Base-by-base conservation (phyloP, 2,329 filamentous ascomycete species). In the Stachybotrys chartarum region DNA sequence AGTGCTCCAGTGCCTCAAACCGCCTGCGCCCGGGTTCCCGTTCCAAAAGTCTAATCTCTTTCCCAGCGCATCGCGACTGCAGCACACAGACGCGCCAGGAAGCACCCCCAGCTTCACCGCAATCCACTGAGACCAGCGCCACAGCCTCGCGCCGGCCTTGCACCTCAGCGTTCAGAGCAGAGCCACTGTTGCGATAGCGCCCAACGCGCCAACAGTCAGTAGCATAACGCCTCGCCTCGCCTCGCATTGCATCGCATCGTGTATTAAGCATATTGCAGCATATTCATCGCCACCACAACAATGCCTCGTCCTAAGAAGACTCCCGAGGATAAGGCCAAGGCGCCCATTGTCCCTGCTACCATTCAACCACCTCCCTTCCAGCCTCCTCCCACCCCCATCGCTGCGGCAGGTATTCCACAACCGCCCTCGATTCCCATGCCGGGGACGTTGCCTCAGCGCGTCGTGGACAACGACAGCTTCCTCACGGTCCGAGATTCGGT, bases 401-500 rank as follows among this genome's bases (percentile, higher is more conserved):
- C 24, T 24, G 24, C 60, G 18, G 50, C 52, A 50, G 56, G 61
- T 35, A 55, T 17, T 55, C 58, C 59, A 45, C 57, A 52, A 39
- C 55, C 57, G 42, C 55, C 53, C 35, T 35, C 49, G 16, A 7
- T 52, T 12, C 31, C 31, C 32, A 8, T 62, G 44, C 56, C 59
- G 45, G 56, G 59, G 30, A 56, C 54, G 12, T 53, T 63, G 50
- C 60, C 65, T 52, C 65, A 69, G 58, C 70, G 69, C 56, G 66
- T 77, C 47, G 82, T 88, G 60, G 84, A 90, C 58, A 79, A 88
- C 56, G 86, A 90, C 56, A 87, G 90, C 70, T 93, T 93, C 70
- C 81, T 90, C 58, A 81, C 86, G 67, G 90, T 91, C 51, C 84
- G 90, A 66, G 90, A 95, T 70, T 86, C 84, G 69, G 91, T 95